phyloP scores from a whole-genome alignment of 1,139 yeast species.

The Hyphopichia fennica region DNA sequence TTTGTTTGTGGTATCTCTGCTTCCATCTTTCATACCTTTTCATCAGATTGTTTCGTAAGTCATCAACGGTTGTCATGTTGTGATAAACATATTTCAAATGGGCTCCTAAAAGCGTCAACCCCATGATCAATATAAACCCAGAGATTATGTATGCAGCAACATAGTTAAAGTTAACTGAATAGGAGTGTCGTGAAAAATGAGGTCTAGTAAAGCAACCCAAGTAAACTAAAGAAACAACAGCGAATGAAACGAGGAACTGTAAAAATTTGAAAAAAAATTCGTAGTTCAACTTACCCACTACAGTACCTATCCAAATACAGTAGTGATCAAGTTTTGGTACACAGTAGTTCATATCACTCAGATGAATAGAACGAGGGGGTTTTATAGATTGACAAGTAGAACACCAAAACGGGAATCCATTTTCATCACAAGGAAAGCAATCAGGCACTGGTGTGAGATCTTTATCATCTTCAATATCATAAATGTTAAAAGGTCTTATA shows the following conservation, averaged over 20 bases:
- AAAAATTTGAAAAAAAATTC: constrained; percentile 51
- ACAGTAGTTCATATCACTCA: constrained; percentile 44
- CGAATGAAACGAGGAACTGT: constrained; percentile 31
- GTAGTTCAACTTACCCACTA: constrained; percentile 58
- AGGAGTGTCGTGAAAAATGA: constrained; percentile 18
- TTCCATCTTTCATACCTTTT: constrained; percentile 23
- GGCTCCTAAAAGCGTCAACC: constrained; percentile 32
- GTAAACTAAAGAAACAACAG: constrained; percentile 27
- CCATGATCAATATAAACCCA: constrained; percentile 38
- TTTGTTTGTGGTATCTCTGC: constrained; percentile 2
- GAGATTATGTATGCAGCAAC: constrained; percentile 15
- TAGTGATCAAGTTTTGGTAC: constrained; percentile 65
- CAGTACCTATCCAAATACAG: constrained; percentile 63
- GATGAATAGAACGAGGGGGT: constrained; percentile 56
- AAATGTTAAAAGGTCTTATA: constrained; percentile 28
- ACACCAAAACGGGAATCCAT: constrained; percentile 67
- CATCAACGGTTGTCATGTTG: constrained; percentile 51
- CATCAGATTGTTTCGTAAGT: constrained; percentile 25
- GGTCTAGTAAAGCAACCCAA: constrained; percentile 26
- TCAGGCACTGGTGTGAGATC: constrained; percentile 36
- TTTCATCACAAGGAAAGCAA: constrained; percentile 54
- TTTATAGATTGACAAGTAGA: constrained; percentile 53
- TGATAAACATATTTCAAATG: constrained; percentile 37
- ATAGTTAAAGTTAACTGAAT: constrained; percentile 43
- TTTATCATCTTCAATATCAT: constrained; percentile 13